Percentiles rank a stretch among this genome's conserved stretches.
Conservation (phyloP, 345 rosid species). For the Sapria himalayana region DNA sequence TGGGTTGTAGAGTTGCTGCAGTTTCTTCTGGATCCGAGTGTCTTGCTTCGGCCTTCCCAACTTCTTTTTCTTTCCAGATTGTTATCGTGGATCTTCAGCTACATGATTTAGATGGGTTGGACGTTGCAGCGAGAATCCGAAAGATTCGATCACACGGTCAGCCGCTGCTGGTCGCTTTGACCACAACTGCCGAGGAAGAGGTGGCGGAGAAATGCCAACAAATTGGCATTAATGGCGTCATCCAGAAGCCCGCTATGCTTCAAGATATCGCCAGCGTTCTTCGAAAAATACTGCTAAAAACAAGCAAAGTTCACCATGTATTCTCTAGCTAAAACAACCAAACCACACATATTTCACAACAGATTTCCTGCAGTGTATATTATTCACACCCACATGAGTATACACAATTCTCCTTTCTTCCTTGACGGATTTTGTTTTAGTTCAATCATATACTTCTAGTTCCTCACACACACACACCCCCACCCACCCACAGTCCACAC, state of each 20-base stretch:
- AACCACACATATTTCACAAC: not conserved
- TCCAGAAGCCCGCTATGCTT: slow-evolving; percentile 47
- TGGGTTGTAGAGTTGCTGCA: slow-evolving; percentile 55
- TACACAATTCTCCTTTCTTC: too few species aligned
- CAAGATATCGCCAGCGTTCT: slow-evolving; percentile 59
- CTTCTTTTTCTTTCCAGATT: slow-evolving; percentile 34
- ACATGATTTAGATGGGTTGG: slow-evolving; percentile 64
- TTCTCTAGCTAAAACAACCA: not conserved
- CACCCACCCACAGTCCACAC: too few species aligned
- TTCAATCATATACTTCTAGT: too few species aligned
- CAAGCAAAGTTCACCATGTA: slow-evolving; percentile 29
- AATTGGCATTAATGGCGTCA: slow-evolving; percentile 59
- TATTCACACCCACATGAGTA: not conserved
- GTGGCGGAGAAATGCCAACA: slow-evolving; percentile 45
- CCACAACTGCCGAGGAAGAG: slow-evolving; percentile 33
- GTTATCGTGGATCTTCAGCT: slow-evolving; percentile 65
- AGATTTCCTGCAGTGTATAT: not conserved
- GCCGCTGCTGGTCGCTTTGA: slow-evolving; percentile 54
- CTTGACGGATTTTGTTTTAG: too few species aligned
- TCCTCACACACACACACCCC: too few species aligned
- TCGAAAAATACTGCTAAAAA: slow-evolving; percentile 34
- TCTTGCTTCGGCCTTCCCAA: slow-evolving; percentile 26
- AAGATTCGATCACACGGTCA: slow-evolving; percentile 34
- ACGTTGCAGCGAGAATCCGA: slow-evolving; percentile 56
- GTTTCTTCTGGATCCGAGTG: slow-evolving; percentile 67